Evolutionary conservation across 768 basidiomycete genomes (phyloP), one percentile per base, ranked within the genome.

Genomic region (Pisolithus microcarpus): DNA sequence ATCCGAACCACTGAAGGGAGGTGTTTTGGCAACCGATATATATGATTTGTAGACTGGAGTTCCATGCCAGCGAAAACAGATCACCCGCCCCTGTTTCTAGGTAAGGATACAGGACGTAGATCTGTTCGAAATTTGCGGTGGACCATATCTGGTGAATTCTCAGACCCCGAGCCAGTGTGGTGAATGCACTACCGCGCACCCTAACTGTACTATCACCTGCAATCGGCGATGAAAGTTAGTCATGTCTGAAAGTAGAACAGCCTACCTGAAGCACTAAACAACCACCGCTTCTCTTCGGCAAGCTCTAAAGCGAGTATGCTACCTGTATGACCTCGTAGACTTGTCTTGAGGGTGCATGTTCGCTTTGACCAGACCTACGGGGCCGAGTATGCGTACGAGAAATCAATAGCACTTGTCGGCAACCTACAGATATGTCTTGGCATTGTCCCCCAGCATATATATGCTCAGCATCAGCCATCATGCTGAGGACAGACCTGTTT

Each of bases 21-120:
- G 93, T 93, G 63, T 92, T 90, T 67, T 96, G 90, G 62, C 91
- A 93, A 21, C 93, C 93, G 34, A 95, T 73, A 64, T 86, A 95
- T 28, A 95, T 70, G 0, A 84, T 85, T 51, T 82, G 81, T 23
- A 82, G 70, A 19, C 72, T 61, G 1, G 82, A 74, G 7, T 81
- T 85, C 87, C 88, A 96, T 0, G 79, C 78, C 1, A 95, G 72
- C 36, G 87, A 91, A 69, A 90, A 94, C 28, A 95, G 76, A 62
- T 95, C 92, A 19, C 92, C 92, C 4, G 91, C 82, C 26, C 81
- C 84, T 2, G 81, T 82, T 57, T 91, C 91, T 39, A 82, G 70
- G 60, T 88, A 86, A 0, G 93, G 89, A 46, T 81, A 73, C 31
- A 96, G 75, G 47, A 89, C 72, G 58, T 86, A 89, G 38, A 94